These are phyloP conservation scores for Calonectria hawksworthii DNA, from an alignment of 2,329 filamentous ascomycete genomes.

Conservation along the genomic window DNA sequence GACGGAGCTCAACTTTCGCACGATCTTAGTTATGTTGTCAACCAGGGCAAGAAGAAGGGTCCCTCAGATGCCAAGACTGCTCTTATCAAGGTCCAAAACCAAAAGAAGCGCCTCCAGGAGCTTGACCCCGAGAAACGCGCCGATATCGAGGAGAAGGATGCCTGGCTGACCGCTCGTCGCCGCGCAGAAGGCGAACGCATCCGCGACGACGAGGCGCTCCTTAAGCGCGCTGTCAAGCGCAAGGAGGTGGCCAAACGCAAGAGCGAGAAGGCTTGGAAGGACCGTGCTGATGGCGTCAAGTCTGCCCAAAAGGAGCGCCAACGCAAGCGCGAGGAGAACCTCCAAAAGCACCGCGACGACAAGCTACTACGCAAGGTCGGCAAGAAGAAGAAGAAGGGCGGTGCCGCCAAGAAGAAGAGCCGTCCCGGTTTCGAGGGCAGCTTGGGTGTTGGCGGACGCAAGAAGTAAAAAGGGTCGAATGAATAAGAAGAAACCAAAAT, in stretches of 20 bases:
- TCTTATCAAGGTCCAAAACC: slow-evolving; percentile 87
- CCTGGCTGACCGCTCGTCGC: slow-evolving; percentile 92
- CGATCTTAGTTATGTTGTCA: slow-evolving; percentile 73
- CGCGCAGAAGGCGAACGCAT: slow-evolving; percentile 91
- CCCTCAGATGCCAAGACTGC: slow-evolving; percentile 88
- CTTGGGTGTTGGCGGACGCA: slow-evolving; percentile 70
- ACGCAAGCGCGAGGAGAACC: slow-evolving; percentile 85
- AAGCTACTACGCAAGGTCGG: slow-evolving; percentile 72
- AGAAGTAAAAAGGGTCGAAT: slow-evolving; percentile 53
- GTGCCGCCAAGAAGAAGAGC: slow-evolving; percentile 58
- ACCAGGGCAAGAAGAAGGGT: slow-evolving; percentile 77
- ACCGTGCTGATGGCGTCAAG: slow-evolving; percentile 78
- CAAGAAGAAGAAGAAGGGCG: slow-evolving; percentile 62
- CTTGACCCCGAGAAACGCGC: slow-evolving; percentile 86
- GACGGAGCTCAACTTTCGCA: slow-evolving; percentile 87
- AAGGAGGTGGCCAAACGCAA: slow-evolving; percentile 92
- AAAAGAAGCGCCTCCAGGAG: slow-evolving; percentile 82
- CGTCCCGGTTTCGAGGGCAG: slow-evolving; percentile 78
- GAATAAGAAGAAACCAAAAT: slow-evolving; percentile 11
- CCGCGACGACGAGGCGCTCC: slow-evolving; percentile 84
- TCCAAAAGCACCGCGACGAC: slow-evolving; percentile 80
- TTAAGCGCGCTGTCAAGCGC: slow-evolving; percentile 96
- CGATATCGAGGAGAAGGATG: slow-evolving; percentile 92
- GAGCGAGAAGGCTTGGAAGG: slow-evolving; percentile 90
- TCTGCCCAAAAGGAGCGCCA: slow-evolving; percentile 84